A percentile compares a stretch with the other conserved stretches of the same genome.
Conservation (phyloP, 2,329 filamentous ascomycete species). For the Alternaria novae-zelandiae region DNA sequence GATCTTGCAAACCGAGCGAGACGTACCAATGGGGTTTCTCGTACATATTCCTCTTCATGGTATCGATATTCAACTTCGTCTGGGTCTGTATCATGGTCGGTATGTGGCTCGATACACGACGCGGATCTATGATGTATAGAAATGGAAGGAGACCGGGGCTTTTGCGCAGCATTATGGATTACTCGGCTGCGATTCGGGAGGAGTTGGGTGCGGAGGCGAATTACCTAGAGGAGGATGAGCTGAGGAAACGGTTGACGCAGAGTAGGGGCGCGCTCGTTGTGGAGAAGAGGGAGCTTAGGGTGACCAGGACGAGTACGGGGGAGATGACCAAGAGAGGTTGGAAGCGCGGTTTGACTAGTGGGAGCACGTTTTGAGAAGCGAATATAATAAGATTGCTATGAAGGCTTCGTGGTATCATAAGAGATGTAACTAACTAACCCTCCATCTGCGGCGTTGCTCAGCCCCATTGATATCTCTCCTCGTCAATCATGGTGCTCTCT, state of each 20-base stretch:
- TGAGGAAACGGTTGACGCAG: slow-evolving; percentile 24
- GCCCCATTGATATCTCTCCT: slow-evolving; percentile 55
- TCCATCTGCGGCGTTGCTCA: slow-evolving; percentile 6
- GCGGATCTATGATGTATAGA: slow-evolving; percentile 37
- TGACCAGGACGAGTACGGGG: slow-evolving; percentile 23
- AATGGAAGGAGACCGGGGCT: slow-evolving; percentile 38
- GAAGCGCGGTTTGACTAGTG: slow-evolving; percentile 30
- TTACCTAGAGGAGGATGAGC: slow-evolving; percentile 28
- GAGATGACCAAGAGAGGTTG: slow-evolving; percentile 17
- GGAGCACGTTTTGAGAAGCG: slow-evolving; percentile 39
- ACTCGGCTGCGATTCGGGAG: slow-evolving; percentile 33
- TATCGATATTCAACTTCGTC: slow-evolving; percentile 43
- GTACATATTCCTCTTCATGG: slow-evolving; percentile 46
- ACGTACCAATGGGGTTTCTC: slow-evolving; percentile 47
- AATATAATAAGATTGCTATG: background rate
- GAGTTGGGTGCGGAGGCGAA: slow-evolving; percentile 32
- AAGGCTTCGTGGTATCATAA: background rate
- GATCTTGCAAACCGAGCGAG: slow-evolving; percentile 39
- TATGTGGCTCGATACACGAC: slow-evolving; percentile 42
- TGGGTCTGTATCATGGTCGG: slow-evolving; percentile 42
- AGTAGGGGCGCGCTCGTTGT: slow-evolving; percentile 34
- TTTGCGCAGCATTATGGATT: slow-evolving; percentile 36
- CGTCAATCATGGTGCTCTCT: slow-evolving; percentile 78
- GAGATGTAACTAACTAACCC: no score
- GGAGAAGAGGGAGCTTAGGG: slow-evolving; percentile 30